A percentile compares a stretch with the other conserved stretches of the same genome.
Conservation (phyloP, 306 rosid genomes). For the Vigna unguiculata region DNA sequence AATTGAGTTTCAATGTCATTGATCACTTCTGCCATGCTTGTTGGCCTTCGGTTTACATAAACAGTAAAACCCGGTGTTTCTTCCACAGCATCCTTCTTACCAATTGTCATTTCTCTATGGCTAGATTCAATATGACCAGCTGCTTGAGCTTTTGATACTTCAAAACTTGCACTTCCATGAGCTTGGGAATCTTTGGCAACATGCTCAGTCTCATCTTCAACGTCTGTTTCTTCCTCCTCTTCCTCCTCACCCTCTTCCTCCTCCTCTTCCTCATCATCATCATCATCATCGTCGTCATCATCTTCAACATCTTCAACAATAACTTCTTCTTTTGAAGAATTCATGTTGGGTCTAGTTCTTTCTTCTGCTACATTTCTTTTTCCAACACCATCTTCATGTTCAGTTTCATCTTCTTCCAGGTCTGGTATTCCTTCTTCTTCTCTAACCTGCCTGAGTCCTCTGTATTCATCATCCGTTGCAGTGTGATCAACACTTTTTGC, state of each 20-base stretch:
- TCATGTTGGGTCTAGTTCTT: slow-evolving; percentile 48
- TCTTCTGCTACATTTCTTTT: slow-evolving; percentile 55
- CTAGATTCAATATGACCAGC: slow-evolving; percentile 55
- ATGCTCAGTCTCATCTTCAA: slow-evolving; percentile 46
- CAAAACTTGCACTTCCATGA: slow-evolving; percentile 45
- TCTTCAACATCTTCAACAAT: slow-evolving; percentile 72
- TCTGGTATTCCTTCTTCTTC: slow-evolving; percentile 92
- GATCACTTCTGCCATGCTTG: slow-evolving; percentile 81
- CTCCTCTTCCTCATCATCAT: slow-evolving; percentile 59
- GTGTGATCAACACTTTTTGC: slow-evolving; percentile 54
- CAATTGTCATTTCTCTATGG: slow-evolving; percentile 55
- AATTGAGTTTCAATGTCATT: slow-evolving; percentile 79
- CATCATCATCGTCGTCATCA: slow-evolving; percentile 70
- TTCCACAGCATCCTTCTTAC: slow-evolving; percentile 55
- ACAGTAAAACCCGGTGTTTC: slow-evolving; percentile 80
- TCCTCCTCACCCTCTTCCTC: slow-evolving; percentile 37
- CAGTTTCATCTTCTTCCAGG: slow-evolving; percentile 79
- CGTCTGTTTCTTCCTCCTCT: slow-evolving; percentile 41
- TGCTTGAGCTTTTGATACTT: slow-evolving; percentile 56
- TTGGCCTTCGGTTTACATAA: slow-evolving; percentile 75
- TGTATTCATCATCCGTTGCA: slow-evolving; percentile 63
- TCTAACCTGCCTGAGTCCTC: slow-evolving; percentile 81
- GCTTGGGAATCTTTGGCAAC: slow-evolving; percentile 43
- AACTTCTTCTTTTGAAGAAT: slow-evolving; percentile 62
- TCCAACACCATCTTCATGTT: slow-evolving; percentile 55